phyloP scores from a whole-genome alignment of 2,329 filamentous ascomycete genomes.

The Botrytis porri region DNA sequence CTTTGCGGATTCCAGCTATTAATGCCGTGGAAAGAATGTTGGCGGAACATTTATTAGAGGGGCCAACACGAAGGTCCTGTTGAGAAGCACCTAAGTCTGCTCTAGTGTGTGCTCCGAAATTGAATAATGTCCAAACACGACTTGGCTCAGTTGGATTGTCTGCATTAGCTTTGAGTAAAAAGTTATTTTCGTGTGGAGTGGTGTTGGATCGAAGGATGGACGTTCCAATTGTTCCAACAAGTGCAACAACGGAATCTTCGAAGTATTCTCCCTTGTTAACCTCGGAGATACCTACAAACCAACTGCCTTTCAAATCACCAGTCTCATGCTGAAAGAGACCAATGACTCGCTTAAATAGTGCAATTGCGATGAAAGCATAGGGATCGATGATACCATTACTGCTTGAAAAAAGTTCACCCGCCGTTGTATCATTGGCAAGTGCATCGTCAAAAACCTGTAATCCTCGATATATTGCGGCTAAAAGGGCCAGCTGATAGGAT shows the following conservation, averaged over 20 bases:
- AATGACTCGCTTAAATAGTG: slow-evolving; percentile 23
- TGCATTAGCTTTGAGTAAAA: slow-evolving; percentile 14
- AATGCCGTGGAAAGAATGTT: slow-evolving; percentile 20
- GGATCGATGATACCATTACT: slow-evolving; percentile 16
- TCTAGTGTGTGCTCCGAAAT: slow-evolving; percentile 10
- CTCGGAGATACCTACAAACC: slow-evolving; percentile 22
- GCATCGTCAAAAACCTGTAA: slow-evolving; percentile 31
- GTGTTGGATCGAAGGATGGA: slow-evolving; percentile 25
- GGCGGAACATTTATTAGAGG: slow-evolving; percentile 16
- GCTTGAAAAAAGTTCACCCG: background rate
- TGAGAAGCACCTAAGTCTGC: slow-evolving; percentile 11
- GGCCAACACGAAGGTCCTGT: slow-evolving; percentile 12
- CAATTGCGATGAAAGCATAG: slow-evolving; percentile 27
- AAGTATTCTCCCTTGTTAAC: slow-evolving; percentile 8
- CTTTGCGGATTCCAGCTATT: slow-evolving; percentile 30
- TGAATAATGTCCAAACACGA: slow-evolving; percentile 21
- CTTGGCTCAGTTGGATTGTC: slow-evolving; percentile 10
- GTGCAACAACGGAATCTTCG: slow-evolving; percentile 12
- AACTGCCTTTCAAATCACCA: slow-evolving; percentile 3
- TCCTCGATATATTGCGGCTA: slow-evolving; percentile 30
- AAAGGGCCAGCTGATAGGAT: slow-evolving; percentile 28
- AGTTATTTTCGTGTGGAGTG: slow-evolving; percentile 26
- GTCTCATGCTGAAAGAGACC: slow-evolving; percentile 18
- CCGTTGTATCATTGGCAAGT: slow-evolving; percentile 20
- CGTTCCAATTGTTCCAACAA: slow-evolving; percentile 30